Evolutionary conservation across 129 eudicot species (phyloP).

Genomic region (Saposhnikovia divaricata): DNA sequence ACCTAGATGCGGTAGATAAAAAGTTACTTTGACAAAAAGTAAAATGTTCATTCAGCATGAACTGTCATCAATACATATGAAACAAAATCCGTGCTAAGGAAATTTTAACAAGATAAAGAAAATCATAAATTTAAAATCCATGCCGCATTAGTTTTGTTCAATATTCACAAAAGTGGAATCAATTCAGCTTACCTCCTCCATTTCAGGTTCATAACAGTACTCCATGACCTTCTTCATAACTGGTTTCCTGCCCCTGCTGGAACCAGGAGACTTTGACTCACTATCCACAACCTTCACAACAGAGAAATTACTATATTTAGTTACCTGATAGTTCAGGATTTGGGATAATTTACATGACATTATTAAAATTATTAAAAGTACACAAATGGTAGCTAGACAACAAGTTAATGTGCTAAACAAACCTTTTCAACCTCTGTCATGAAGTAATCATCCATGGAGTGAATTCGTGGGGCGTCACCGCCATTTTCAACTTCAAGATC

Average conservation of each 20-base stretch:
- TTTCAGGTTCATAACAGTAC: slow-evolving; percentile 94
- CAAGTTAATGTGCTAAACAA: slow-evolving; percentile 4
- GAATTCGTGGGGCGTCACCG: slow-evolving; percentile 81
- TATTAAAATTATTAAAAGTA: neutral
- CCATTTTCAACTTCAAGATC: slow-evolving; percentile 98
- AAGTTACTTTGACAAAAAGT: neutral
- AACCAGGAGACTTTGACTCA: slow-evolving; percentile 62
- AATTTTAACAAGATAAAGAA: neutral
- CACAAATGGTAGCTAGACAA: neutral
- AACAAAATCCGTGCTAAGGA: neutral
- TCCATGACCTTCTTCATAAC: slow-evolving; percentile 74
- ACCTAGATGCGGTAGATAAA: neutral
- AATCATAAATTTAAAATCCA: neutral
- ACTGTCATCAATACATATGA: neutral
- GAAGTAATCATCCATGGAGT: slow-evolving; percentile 97
- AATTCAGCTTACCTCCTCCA: slow-evolving; percentile 74
- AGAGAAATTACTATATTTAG: neutral
- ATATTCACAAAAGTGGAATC: neutral
- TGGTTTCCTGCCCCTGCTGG: slow-evolving; percentile 65
- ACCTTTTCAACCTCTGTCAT: slow-evolving; percentile 99
- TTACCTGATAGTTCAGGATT: neutral
- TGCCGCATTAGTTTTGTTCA: neutral
- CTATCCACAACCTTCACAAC: slow-evolving; percentile 56
- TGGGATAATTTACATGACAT: neutral
- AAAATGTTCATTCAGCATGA: neutral